These are phyloP conservation scores for Brassica nigra DNA, from an alignment of 345 rosid genomes.

Conservation along the genomic window DNA sequence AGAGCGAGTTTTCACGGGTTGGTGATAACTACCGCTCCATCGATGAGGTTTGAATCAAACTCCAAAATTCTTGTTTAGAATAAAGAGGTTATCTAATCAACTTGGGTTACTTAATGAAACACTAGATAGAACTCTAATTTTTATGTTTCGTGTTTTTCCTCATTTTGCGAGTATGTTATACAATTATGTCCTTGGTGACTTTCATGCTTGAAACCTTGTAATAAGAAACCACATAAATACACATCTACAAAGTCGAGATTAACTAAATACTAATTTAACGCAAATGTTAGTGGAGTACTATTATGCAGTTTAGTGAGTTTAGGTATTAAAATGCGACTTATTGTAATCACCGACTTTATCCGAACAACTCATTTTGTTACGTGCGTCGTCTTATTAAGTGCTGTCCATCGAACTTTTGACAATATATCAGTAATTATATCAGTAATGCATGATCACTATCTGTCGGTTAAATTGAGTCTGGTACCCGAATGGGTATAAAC, in stretches of 20 bases:
- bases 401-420: neutral
- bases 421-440: neutral
- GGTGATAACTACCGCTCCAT: slow-evolving; percentile 79
- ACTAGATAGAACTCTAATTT: slow-evolving; percentile 2
- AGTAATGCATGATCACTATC: neutral
- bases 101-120: slow-evolving; percentile 13
- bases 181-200: neutral
- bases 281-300: neutral
- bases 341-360: slow-evolving; percentile 8
- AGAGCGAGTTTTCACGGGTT: slow-evolving; percentile 70
- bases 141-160: slow-evolving; percentile 24
- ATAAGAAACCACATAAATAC: slow-evolving; percentile 11
- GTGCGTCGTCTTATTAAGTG: neutral
- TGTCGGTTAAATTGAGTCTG: too few relatives aligned
- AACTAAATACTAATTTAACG: slow-evolving; percentile 6
- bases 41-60: slow-evolving; percentile 59
- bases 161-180: slow-evolving; percentile 9
- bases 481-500: too few relatives aligned
- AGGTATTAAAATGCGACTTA: slow-evolving; percentile 21
- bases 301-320: slow-evolving; percentile 20
- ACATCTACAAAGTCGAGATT: slow-evolving; percentile 10
- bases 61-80: neutral
- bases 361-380: slow-evolving; percentile 8
- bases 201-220: slow-evolving; percentile 34
- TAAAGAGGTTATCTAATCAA: slow-evolving; percentile 21